These are phyloP conservation scores for Aureobasidium sp. DNA, from an alignment of 2,329 filamentous ascomycete genomes.

Conservation along the genomic window DNA sequence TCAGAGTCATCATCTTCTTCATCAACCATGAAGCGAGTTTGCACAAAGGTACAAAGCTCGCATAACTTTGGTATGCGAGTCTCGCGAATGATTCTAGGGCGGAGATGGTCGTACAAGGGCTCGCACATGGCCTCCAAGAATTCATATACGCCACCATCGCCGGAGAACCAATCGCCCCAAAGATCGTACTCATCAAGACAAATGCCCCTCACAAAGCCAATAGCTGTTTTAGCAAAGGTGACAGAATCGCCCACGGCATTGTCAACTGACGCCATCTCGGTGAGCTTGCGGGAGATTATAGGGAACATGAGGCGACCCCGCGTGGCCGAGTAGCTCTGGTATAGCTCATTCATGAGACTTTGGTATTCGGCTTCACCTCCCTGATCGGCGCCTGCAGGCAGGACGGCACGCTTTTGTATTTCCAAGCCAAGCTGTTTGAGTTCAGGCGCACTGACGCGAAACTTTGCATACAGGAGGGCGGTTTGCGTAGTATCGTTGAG, in stretches of 20 bases:
- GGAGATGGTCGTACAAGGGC: constrained; percentile 59
- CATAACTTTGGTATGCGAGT: constrained; percentile 60
- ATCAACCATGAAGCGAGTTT: constrained; percentile 56
- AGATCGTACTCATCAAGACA: constrained; percentile 62
- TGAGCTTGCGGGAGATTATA: constrained; percentile 55
- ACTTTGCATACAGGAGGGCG: constrained; percentile 64
- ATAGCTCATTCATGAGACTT: constrained; percentile 58
- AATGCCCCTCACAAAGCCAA: constrained; percentile 58
- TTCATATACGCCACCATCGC: constrained; percentile 55
- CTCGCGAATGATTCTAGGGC: constrained; percentile 60
- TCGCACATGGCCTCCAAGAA: constrained; percentile 62
- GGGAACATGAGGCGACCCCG: constrained; percentile 54
- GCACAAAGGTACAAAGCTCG: constrained; percentile 58
- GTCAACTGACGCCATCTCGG: constrained; percentile 50
- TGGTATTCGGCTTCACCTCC: constrained; percentile 58
- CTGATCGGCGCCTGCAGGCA: constrained; percentile 52
- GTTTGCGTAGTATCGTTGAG: constrained; percentile 67
- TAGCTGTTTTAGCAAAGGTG: constrained; percentile 56
- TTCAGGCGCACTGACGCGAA: constrained; percentile 58
- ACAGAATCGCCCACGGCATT: constrained; percentile 58
- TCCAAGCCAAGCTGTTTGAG: constrained; percentile 60
- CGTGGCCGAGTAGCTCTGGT: constrained; percentile 56
- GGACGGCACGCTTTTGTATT: constrained; percentile 59
- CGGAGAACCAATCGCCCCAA: constrained; percentile 61
- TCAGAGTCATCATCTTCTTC: constrained; percentile 41